Base-by-base conservation (phyloP, 441 rosid species). In the Populus hybrid region DNA sequence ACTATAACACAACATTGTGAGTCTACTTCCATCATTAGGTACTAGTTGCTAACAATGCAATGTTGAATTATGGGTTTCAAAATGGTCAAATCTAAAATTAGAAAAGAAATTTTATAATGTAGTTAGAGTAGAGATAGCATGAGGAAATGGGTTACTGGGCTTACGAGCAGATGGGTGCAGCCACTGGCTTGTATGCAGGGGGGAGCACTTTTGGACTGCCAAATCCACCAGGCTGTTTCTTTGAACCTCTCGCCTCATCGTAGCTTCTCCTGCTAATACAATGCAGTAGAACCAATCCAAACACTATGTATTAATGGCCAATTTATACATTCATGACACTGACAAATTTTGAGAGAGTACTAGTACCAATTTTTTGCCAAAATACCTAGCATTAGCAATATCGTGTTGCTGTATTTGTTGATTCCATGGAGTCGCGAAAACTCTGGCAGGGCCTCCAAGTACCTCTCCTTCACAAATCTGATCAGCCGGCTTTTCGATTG, bases 121-220 rank as follows among this genome's bases (percentile, higher is more conserved):
- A 18, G 40, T 8, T 46, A 20, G 26, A 36, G 64, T 5, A 4
- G 10, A 38, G 42, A 0, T 11, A 5, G 4, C 24, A 21, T 11
- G 26, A 16, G 50, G 50, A 42, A 65, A 5, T 66, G 35, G 61
- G 50, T 18, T n/a, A 30, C 64, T 26, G 7, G 38, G 30, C 93
- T 91, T 88, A 90, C 96, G 89, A 86, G 89, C 97, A 91, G 73
- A 78, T 82, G 2, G 98, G 98, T 67, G 83, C 85, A 35, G 83
- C 84, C 5, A 75, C 80, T 30, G 91, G 91, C 82, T 65, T 84
- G 78, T 84, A 80, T 0, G 85, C 84, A 63, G 80, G 80, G 35
- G 85, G 63, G 30, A 74, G 78, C 36, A 78, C 79, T 32, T 81
- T 85, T 74, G 84, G 72, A 76, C 74, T 79, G 68, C 86, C 79